Percentiles rank a stretch among this genome's conserved stretches.
Conservation (phyloP, 2,329 filamentous ascomycete genomes). For the Chaetomiaceae sp. region DNA sequence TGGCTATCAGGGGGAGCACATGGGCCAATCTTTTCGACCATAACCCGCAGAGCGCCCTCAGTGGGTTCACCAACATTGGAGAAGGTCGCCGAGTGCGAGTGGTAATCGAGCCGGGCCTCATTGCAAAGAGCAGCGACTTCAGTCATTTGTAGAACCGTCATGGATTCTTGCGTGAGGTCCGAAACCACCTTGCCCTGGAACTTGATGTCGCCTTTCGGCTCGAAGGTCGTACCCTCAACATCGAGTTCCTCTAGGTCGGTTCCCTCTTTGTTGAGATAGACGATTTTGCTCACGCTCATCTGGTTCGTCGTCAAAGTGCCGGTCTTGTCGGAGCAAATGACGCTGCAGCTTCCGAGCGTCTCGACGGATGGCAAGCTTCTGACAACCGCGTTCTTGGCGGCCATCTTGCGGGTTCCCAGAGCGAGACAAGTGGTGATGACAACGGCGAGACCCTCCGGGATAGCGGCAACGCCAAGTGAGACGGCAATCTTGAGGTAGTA, state of each 20-base stretch:
- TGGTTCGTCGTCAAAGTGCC: constrained; percentile 97
- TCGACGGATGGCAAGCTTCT: constrained; percentile 94
- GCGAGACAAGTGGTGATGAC: constrained; percentile 99
- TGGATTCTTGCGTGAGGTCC: constrained; percentile 66
- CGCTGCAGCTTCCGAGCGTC: constrained; percentile 96
- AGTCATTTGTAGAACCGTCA: constrained; percentile 73
- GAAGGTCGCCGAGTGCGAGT: constrained; percentile 68
- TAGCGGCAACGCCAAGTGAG: constrained; percentile 94
- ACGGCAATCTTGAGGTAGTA: constrained; percentile 99
- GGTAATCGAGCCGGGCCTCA: constrained; percentile 77
- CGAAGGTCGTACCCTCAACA: constrained; percentile 89
- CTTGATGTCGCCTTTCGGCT: constrained; percentile 71
- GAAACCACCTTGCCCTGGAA: constrained; percentile 63
- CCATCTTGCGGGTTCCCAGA: constrained; percentile 96
- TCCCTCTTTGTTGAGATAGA: constrained; percentile 73
- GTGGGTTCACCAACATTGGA: constrained; percentile 90
- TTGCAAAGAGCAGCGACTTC: constrained; percentile 79
- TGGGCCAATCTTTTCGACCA: constrained; percentile 93
- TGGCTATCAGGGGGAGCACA: constrained; percentile 54
- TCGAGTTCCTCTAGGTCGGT: constrained; percentile 77
- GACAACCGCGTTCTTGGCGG: constrained; percentile 95
- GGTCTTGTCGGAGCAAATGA: constrained; percentile 99
- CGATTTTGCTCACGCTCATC: constrained; percentile 95
- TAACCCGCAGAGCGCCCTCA: constrained; percentile 83
- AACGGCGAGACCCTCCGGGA: constrained; percentile 93